A percentile compares a stretch with the other conserved stretches of the same genome.
Conservation (phyloP, 176 grass and related monocot species). For the Musa schizocarpa region DNA sequence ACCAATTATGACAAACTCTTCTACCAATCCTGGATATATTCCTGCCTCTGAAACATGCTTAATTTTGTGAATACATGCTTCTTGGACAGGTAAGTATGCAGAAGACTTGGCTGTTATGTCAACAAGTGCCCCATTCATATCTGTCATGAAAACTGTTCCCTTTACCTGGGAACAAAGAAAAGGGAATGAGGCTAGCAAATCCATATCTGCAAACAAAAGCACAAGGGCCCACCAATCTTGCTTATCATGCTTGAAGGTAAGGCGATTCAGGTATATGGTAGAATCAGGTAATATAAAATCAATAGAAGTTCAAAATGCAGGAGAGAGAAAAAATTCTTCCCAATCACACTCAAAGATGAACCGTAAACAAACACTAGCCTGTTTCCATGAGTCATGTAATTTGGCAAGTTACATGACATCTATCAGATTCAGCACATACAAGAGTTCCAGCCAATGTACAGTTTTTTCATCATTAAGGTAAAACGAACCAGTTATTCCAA, state of each 20-base stretch:
- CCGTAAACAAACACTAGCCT: background rate
- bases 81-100: conserved; percentile 69
- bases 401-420: background rate
- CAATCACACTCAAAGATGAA: background rate
- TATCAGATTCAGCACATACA: background rate
- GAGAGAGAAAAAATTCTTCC: background rate
- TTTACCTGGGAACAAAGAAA: conserved; percentile 52
- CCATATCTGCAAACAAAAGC: background rate
- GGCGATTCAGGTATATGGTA: background rate
- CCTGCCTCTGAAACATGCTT: conserved; percentile 66
- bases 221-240: background rate
- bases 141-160: conserved; percentile 72
- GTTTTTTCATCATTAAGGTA: background rate
- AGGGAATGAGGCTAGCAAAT: conserved; percentile 17
- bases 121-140: conserved; percentile 53
- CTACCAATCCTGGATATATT: conserved; percentile 62
- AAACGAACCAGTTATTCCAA: background rate
- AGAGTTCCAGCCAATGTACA: background rate
- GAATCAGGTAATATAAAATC: background rate
- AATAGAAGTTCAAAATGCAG: background rate
- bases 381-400: background rate
- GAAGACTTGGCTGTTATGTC: conserved; percentile 73
- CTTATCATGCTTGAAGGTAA: background rate
- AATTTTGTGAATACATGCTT: conserved; percentile 67
- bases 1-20: conserved; percentile 79